These are phyloP conservation scores for Cyclotella atomus DNA, from an alignment of 108 stramenopile species.

Conservation along the genomic window DNA sequence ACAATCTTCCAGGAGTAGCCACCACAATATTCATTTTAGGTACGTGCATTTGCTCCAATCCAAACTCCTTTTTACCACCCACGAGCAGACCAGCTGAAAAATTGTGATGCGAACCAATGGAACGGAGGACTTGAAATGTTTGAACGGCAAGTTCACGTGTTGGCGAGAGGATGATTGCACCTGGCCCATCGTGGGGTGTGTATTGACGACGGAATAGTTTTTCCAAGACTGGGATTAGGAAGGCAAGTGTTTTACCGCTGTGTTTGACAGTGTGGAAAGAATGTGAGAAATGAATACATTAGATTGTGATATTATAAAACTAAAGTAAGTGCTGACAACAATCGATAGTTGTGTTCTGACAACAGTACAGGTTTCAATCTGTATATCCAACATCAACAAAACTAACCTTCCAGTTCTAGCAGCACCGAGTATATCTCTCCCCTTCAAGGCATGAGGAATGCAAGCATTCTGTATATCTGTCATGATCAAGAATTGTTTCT, in stretches of 20 bases:
- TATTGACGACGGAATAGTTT: slow-evolving; percentile 77
- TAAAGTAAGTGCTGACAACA: background rate
- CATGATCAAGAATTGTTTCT: slow-evolving; percentile 79
- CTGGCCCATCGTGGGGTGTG: slow-evolving; percentile 89
- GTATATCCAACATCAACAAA: background rate
- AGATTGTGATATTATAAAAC: too few relatives aligned
- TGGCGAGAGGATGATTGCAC: slow-evolving; percentile 94
- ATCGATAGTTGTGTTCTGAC: background rate
- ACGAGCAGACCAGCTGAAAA: slow-evolving; percentile 95
- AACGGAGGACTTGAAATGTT: slow-evolving; percentile 94
- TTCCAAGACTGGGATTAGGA: slow-evolving; percentile 91
- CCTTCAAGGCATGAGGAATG: slow-evolving; percentile 92
- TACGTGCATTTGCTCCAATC: slow-evolving; percentile 86
- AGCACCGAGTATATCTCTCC: slow-evolving; percentile 94
- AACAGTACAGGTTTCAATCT: background rate
- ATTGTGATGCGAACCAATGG: slow-evolving; percentile 85
- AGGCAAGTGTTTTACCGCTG: slow-evolving; percentile 91
- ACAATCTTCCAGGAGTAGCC: slow-evolving; percentile 94
- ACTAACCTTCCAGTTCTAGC: slow-evolving; percentile 87
- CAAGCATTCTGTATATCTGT: slow-evolving; percentile 93
- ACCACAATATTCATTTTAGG: slow-evolving; percentile 91
- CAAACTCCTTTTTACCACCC: slow-evolving; percentile 97
- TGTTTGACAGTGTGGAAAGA: background rate
- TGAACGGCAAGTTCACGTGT: slow-evolving; percentile 99
- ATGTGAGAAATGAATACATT: background rate